Evolutionary conservation across 768 basidiomycete species (phyloP), one percentile per base, ranked within the genome.

Genomic region (Pleurotus giganteus): DNA sequence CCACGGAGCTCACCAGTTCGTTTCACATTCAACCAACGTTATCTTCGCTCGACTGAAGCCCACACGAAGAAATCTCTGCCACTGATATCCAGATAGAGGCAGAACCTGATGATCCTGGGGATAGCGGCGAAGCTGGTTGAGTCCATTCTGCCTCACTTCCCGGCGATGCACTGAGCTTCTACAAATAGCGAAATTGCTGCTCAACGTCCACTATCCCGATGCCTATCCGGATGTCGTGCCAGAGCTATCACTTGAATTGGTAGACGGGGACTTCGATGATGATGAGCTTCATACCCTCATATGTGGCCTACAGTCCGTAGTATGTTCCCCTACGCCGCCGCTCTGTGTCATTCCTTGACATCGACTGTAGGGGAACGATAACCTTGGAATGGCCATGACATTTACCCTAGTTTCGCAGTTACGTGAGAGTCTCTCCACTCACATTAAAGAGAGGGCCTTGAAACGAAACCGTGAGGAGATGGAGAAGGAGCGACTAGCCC

Each of bases 321-420:
- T 86, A 68, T 55, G 83, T 72, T 36, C 28, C 24, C 26, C 47
- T 47, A 15, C 27, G 4, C 43, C 28, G 21, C 8, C 21, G 15
- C 12, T 17, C 5, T 21, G 23, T n/a, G 11, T 3, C 11, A 9
- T 27, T 21, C 24, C 13, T 3, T 41, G 13, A 27, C 9, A n/a
- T 27, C 47, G 51, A 31, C 41, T 23, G n/a, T 51, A 91, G 88
- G 90, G 89, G 53, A 82, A 88, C 65, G 92, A 94, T 65, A 94
- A 90, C 67, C 64, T 92, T 19, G 93, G 93, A 39, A 95, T 95
- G 88, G 94, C 97, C 2, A 98, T 98, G 94, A 95, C 94, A 15
- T 99, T 97, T 66, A 94, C 96, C 0, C 77, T 99, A 15, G 86
- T 94, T 9, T 88, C 90, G 0, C 86, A 89, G 62, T 79, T 97